Conservation (phyloP, 495 filamentous ascomycete species). For the Lasiosphaeriaceae sp. region DNA sequence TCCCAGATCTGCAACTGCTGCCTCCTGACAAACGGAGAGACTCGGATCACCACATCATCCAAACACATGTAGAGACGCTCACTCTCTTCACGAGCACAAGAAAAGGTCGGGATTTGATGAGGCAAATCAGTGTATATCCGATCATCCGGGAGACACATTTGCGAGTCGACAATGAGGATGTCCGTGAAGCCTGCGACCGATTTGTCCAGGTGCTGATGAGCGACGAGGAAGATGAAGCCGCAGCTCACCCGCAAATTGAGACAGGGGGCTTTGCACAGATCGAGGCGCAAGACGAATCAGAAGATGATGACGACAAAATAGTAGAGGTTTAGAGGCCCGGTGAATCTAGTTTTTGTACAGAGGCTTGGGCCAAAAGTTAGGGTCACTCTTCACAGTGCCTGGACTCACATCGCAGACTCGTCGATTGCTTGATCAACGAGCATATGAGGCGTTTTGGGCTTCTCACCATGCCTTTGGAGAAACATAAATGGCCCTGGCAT, state of each 20-base stretch:
- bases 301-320: slow-evolving; percentile 36
- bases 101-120: slow-evolving; percentile 68
- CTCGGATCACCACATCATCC: slow-evolving; percentile 64
- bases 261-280: slow-evolving; percentile 50
- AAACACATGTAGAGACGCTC: slow-evolving; percentile 85
- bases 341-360: not conserved
- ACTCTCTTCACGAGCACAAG: slow-evolving; percentile 76
- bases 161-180: slow-evolving; percentile 71
- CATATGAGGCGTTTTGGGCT: too few species aligned
- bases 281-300: slow-evolving; percentile 22
- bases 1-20: slow-evolving; percentile 81
- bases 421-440: too few species aligned
- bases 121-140: slow-evolving; percentile 77
- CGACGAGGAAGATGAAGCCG: slow-evolving; percentile 59
- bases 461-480: too few species aligned
- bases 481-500: too few species aligned
- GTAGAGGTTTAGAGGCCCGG: slow-evolving; percentile 37
- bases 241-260: slow-evolving; percentile 40
- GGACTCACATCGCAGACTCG: too few species aligned
- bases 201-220: slow-evolving; percentile 90
- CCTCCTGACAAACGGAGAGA: slow-evolving; percentile 85
- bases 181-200: slow-evolving; percentile 81
- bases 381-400: too few species aligned
- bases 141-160: slow-evolving; percentile 84
- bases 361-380: too few species aligned